A percentile compares a stretch with the other conserved stretches of the same genome.
These are phyloP conservation scores for Talaromyces nanjingensis DNA, from an alignment of 495 filamentous ascomycete genomes.

Conservation along the genomic window DNA sequence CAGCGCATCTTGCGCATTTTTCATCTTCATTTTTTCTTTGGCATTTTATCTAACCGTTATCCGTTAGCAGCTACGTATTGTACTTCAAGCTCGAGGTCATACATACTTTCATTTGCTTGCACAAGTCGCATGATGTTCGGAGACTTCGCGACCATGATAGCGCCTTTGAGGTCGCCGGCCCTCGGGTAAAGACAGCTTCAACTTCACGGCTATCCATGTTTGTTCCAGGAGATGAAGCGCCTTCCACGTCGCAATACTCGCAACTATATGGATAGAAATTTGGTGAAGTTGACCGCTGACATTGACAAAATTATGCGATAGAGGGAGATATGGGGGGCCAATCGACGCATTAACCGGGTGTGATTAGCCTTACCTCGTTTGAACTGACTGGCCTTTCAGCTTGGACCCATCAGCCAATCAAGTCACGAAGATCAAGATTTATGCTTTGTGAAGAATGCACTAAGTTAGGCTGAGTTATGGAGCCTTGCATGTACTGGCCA, in stretches of 20 bases:
- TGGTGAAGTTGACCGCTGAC: background rate
- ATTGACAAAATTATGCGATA: background rate
- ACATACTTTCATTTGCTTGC: constrained; percentile 8
- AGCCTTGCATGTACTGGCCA: background rate
- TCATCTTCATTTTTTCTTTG: background rate
- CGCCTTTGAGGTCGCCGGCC: background rate
- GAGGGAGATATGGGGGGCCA: background rate
- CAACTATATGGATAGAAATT: background rate
- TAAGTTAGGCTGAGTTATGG: background rate
- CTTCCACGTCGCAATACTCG: background rate
- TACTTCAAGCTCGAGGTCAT: background rate
- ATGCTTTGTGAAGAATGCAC: background rate
- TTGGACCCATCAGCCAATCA: background rate
- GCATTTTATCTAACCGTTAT: constrained; percentile 1
- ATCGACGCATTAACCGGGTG: background rate
- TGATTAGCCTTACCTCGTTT: background rate
- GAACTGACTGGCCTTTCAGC: background rate
- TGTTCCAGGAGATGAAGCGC: background rate
- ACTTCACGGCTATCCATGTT: background rate
- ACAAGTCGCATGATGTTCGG: constrained; percentile 7
- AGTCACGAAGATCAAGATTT: background rate
- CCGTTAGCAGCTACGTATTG: background rate
- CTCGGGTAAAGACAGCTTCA: background rate
- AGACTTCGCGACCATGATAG: background rate
- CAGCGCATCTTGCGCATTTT: constrained; percentile 1